A percentile compares a stretch with the other conserved stretches of the same genome.
phyloP scores from a whole-genome alignment of 139 green algal genomes.

The Picocystis salinarum region DNA sequence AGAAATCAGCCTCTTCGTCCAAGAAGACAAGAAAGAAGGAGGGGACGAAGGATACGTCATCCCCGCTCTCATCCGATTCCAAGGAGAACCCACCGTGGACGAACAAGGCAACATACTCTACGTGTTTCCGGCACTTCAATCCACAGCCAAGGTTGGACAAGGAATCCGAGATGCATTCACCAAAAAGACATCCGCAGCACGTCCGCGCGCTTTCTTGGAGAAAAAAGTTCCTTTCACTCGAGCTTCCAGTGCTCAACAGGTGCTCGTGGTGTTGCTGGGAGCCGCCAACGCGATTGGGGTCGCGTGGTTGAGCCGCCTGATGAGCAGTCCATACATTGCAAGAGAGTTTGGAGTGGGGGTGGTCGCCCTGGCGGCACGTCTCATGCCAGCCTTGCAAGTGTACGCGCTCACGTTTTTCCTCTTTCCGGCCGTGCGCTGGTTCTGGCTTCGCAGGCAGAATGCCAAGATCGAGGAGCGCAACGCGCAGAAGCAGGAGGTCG shows the following conservation, averaged over 20 bases:
- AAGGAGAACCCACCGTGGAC: constrained; percentile 62
- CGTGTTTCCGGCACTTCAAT: constrained; percentile 61
- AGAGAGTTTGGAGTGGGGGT: constrained; percentile 7
- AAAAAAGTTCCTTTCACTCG: constrained; percentile 17
- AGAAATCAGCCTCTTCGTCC: constrained; percentile 78
- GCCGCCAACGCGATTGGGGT: constrained; percentile 72
- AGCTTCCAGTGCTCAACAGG: constrained; percentile 20
- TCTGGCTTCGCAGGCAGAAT: constrained; percentile 33
- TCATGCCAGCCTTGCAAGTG: constrained; percentile 39
- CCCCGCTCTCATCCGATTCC: constrained; percentile 65
- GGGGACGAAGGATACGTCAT: constrained; percentile 68
- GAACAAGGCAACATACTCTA: constrained; percentile 70
- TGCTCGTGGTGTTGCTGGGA: constrained; percentile 34
- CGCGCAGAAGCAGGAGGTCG: too few species aligned
- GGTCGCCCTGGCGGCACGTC: constrained; percentile 12
- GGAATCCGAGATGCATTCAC: too few species aligned
- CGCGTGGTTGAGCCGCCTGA: constrained; percentile 24
- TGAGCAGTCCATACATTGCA: constrained; percentile 15
- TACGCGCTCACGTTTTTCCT: constrained; percentile 79
- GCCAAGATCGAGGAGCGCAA: constrained; percentile 52
- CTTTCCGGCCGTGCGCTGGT: constrained; percentile 46
- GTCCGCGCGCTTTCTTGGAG: constrained; percentile 7
- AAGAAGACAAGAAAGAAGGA: constrained; percentile 6
- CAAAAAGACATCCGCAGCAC: too few species aligned
- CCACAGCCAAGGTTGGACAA: constrained; percentile 26